Base-by-base conservation (phyloP, 176 grass and related monocot genomes). In the Juncus effusus region DNA sequence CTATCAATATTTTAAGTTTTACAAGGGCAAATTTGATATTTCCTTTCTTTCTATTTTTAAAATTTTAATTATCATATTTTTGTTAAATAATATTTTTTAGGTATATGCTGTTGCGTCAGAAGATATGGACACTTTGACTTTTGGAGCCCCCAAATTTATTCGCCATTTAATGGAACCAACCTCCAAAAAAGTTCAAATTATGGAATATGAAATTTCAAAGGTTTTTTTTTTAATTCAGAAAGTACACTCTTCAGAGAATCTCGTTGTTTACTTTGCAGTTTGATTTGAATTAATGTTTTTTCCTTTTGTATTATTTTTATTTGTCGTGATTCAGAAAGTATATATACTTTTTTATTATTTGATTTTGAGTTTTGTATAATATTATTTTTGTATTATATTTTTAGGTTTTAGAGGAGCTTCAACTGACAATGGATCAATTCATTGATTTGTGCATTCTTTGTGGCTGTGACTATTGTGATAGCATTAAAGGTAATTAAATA, bases 391-490 rank as follows among this genome's bases (percentile, higher is more conserved):
- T 7, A 4, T 52, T 45, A 42, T 37, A 6, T 2, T 84, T 74
- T 55, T 65, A 96, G 92, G 92, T 96, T 77, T 64, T 96, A 74
- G 87, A 86, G 58, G 92, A 91, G 49, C 87, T 96, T 70, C 71
- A 64, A 81, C 65, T 96, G 37, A 83, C 81, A 4, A 96, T 96
- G 92, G 92, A 91, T 77, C 87, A 96, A 58, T 96, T 96, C 70
- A 77, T 88, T 51, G 92, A 96, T 64, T 77, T 96, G 10, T 96
- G 92, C 62, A 91, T 96, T 75, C 85, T 96, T 54, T 83, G 76
- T 81, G 92, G 92, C 81, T 91, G 92, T 54, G 92, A 96, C 68
- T 96, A 96, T 77, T 96, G 92, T 12, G 77, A 85, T 68, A 88
- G 65, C 60, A 96, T 96, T 65, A 96, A 54, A 96, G 92, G 92